Evolutionary conservation across 345 rosid genomes (phyloP).

Genomic region (Nephelium lappaceum): DNA sequence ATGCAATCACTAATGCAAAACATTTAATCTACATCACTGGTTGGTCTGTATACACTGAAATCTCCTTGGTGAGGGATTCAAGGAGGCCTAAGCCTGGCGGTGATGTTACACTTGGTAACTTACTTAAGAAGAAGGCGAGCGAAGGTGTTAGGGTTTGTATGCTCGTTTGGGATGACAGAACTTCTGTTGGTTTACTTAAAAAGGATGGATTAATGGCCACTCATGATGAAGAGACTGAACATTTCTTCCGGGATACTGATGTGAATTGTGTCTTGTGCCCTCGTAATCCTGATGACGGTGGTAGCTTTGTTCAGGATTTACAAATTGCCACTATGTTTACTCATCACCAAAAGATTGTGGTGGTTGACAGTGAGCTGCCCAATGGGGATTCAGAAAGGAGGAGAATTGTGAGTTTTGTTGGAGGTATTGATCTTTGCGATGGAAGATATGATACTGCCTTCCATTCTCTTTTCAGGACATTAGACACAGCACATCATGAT

Average conservation of each 20-base stretch:
- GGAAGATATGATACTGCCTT: constrained; percentile 92
- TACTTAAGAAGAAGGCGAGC: constrained; percentile 85
- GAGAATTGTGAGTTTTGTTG: constrained; percentile 92
- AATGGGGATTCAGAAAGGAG: constrained; percentile 57
- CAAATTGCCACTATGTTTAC: constrained; percentile 94
- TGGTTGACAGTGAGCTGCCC: constrained; percentile 84
- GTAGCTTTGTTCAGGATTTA: constrained; percentile 87
- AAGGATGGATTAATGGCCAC: constrained; percentile 97
- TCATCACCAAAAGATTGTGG: constrained; percentile 98
- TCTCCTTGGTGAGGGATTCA: constrained; percentile 78
- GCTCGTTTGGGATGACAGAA: constrained; percentile 99
- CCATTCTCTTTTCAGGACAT: constrained; percentile 93
- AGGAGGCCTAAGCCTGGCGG: constrained; percentile 97
- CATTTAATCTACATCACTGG: constrained; percentile 95
- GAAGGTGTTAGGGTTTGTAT: constrained; percentile 92
- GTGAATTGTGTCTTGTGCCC: constrained; percentile 94
- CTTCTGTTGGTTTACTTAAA: constrained; percentile 84
- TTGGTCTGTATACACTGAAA: constrained; percentile 98
- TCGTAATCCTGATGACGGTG: constrained; percentile 96
- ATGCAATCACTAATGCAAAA: constrained; percentile 81
- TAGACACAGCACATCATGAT: constrained; percentile 93
- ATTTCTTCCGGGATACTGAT: constrained; percentile 63
- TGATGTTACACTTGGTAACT: constrained; percentile 73
- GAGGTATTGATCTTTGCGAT: constrained; percentile 98
- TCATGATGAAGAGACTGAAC: constrained; percentile 91